Evolutionary conservation across 129 eudicot species (phyloP), one percentile per base, ranked within the genome.

Genomic region (Flaveria brownii): DNA sequence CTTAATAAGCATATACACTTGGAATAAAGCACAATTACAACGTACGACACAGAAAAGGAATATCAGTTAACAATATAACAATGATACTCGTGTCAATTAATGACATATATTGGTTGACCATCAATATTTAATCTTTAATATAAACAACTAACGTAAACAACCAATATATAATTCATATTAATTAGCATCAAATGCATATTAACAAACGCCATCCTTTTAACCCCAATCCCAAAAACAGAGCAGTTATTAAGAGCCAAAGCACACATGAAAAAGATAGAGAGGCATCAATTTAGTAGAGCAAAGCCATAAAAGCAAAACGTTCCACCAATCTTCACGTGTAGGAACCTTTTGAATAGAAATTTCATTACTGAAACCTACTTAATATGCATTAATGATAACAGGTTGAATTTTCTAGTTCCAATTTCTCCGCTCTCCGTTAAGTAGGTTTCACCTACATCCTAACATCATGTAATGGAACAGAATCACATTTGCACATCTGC

Each of bases 41-140:
- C 1, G 8, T 30, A 20, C 68, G 42, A 33, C 12, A n/a, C 15
- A 57, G 10, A 10, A 11, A 41, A 20, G 14, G 25, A 56, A 13
- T 57, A 62, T 5, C 63, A 23, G 14, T 14, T 60, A 42, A 74
- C 26, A 59, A 74, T 15, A 9, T 74, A 8, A 74, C 57, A 74
- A 60, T 14, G 30, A 59, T 74, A 5, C 4, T 41, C 43, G 41
- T 22, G 25, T 74, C 78, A 42, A 60, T 43, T 57, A 22, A 59
- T 59, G 50, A 56, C 67, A 55, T 17, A 14, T 20, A 39, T 39
- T 12, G 12, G 18, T 13, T 20, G 54, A 39, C 68, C 68, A 54
- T 39, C 4, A 14, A 73, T 36, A 73, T 22, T 56, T 10, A 12
- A 36, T 55, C 18, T 18, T 25, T 13, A 22, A 17, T 73, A 23